These are phyloP conservation scores for Lactarius pseudohatsudake DNA, from an alignment of 768 basidiomycete species.

Conservation along the genomic window DNA sequence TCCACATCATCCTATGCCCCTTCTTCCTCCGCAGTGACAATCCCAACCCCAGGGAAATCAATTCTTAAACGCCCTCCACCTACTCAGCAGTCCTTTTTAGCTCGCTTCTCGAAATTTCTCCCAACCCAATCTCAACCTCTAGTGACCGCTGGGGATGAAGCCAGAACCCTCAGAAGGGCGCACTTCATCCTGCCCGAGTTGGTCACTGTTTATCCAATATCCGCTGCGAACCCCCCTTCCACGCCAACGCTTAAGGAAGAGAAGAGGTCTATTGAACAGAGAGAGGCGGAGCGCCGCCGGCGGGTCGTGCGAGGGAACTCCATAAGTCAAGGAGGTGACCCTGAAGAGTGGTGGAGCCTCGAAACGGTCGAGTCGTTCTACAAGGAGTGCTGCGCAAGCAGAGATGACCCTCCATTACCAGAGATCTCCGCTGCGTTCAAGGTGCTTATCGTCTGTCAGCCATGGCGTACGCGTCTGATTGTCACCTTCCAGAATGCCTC, in stretches of 20 bases:
- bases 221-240: constrained; percentile 77
- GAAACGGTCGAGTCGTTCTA: constrained; percentile 86
- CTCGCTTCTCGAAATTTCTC: constrained; percentile 71
- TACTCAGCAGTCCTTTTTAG: constrained; percentile 65
- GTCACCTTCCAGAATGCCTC: constrained; percentile 47
- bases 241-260: constrained; percentile 78
- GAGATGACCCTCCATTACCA: constrained; percentile 68
- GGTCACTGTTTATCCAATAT: constrained; percentile 88
- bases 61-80: constrained; percentile 79
- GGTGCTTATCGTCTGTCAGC: constrained; percentile 39
- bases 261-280: constrained; percentile 74
- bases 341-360: constrained; percentile 78
- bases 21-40: constrained; percentile 79
- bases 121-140: constrained; percentile 48
- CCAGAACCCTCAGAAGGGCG: constrained; percentile 75
- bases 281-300: constrained; percentile 65
- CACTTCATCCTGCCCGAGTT: constrained; percentile 90
- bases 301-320: constrained; percentile 63
- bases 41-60: constrained; percentile 75
- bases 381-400: constrained; percentile 76
- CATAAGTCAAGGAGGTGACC: constrained; percentile 32
- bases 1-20: constrained; percentile 57
- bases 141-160: constrained; percentile 42
- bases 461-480: constrained; percentile 7
- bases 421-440: constrained; percentile 69